Conservation (phyloP, 495 filamentous ascomycete species). For the Penicillium malachiteum region DNA sequence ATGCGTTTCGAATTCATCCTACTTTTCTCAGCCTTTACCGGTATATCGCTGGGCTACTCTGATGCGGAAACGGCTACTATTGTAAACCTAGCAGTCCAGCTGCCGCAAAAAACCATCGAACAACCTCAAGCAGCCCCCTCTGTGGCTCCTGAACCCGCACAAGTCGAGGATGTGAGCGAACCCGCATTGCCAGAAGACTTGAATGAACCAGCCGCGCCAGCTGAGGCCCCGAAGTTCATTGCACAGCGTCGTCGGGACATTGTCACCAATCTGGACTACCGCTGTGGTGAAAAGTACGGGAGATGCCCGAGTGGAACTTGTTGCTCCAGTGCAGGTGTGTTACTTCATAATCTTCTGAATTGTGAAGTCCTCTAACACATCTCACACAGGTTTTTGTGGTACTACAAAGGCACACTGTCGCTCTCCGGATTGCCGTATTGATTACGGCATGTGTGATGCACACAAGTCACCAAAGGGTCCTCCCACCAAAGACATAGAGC, state of each 20-base stretch:
- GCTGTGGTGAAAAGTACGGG: conserved; percentile 44
- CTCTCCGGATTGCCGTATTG: conserved; percentile 68
- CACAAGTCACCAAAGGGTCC: conserved; percentile 61
- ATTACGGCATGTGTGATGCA: conserved; percentile 69
- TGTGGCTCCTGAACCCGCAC: not conserved
- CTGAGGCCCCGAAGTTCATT: not conserved
- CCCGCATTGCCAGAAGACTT: not conserved
- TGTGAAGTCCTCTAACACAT: conserved; percentile 10
- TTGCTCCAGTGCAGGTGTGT: conserved; percentile 63
- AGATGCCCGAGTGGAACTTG: conserved; percentile 57
- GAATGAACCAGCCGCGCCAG: not conserved
- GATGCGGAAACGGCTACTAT: not conserved
- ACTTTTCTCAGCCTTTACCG: conserved; percentile 10
- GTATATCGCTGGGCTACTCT: not conserved
- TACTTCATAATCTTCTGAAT: conserved; percentile 3
- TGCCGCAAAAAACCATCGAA: not conserved
- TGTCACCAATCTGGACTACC: conserved; percentile 19
- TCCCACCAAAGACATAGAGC: conserved; percentile 57
- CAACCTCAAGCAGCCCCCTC: not conserved
- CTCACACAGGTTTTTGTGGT: conserved; percentile 54
- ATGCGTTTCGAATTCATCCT: conserved; percentile 27
- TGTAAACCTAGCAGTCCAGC: not conserved
- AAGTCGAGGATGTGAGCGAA: not conserved
- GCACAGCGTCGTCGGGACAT: conserved; percentile 18
- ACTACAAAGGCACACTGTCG: conserved; percentile 58